These are phyloP conservation scores for Boletus coccyginus DNA, from an alignment of 768 basidiomycete genomes.

Conservation along the genomic window DNA sequence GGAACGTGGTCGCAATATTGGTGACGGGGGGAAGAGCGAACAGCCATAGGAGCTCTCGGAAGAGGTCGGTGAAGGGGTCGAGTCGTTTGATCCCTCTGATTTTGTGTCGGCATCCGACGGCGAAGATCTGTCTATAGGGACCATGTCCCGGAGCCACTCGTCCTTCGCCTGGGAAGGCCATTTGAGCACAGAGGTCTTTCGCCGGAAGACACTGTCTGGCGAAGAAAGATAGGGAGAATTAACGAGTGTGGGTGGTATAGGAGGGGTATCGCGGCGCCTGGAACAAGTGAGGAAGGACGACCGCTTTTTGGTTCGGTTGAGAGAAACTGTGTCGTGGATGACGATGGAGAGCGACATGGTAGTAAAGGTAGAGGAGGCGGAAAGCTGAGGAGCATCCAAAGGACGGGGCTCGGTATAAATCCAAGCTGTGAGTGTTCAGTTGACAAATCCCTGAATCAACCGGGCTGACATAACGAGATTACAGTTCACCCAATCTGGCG, in stretches of 20 bases:
- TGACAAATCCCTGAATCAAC: slow-evolving; percentile 26
- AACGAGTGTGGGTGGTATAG: slow-evolving; percentile 57
- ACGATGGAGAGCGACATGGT: slow-evolving; percentile 15
- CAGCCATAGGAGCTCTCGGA: slow-evolving; percentile 17
- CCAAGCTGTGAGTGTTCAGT: slow-evolving; percentile 6
- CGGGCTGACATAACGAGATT: slow-evolving; percentile 26
- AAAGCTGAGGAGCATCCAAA: slow-evolving; percentile 8
- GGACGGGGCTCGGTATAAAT: slow-evolving; percentile 16
- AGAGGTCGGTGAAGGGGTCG: slow-evolving; percentile 19
- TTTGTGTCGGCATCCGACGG: slow-evolving; percentile 11
- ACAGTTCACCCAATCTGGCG: slow-evolving; percentile 11
- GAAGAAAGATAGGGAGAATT: slow-evolving; percentile 54
- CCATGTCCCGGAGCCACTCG: slow-evolving; percentile 62
- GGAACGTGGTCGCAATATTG: slow-evolving; percentile 24
- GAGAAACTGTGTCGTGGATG: slow-evolving; percentile 13
- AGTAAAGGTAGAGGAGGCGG: neutral
- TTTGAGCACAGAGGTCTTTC: slow-evolving; percentile 31
- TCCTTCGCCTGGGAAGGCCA: slow-evolving; percentile 52
- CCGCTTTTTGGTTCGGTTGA: slow-evolving; percentile 12
- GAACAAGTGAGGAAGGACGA: slow-evolving; percentile 16
- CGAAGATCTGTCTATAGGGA: slow-evolving; percentile 35
- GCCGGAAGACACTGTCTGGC: slow-evolving; percentile 48
- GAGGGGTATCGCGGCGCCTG: slow-evolving; percentile 36
- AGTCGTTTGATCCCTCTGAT: slow-evolving; percentile 15
- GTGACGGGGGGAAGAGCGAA: slow-evolving; percentile 16